Percentiles rank a stretch among this genome's conserved stretches.
These are phyloP conservation scores for Boeremia lycopersici DNA, from an alignment of 2,329 filamentous ascomycete species.

Conservation along the genomic window DNA sequence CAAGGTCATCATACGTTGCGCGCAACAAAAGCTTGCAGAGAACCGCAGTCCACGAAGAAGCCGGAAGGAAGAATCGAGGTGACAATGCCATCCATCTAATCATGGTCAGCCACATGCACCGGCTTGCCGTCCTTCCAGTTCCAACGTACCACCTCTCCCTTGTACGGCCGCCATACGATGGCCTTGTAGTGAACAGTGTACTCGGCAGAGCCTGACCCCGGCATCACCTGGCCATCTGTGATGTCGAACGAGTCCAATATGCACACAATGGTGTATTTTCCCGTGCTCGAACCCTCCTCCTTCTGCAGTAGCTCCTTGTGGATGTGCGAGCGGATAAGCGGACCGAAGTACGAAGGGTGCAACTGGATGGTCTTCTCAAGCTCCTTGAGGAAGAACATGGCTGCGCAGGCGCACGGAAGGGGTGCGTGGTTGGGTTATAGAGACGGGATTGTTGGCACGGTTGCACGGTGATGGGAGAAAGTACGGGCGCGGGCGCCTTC, in stretches of 20 bases:
- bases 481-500: slow-evolving; percentile 19
- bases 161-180: slow-evolving; percentile 97
- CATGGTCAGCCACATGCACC: slow-evolving; percentile 28
- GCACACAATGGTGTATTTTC: slow-evolving; percentile 96
- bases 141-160: slow-evolving; percentile 86
- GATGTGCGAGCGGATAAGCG: slow-evolving; percentile 89
- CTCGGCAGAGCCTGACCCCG: slow-evolving; percentile 88
- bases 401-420: slow-evolving; percentile 31
- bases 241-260: slow-evolving; percentile 97
- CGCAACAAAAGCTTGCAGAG: slow-evolving; percentile 78
- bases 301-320: slow-evolving; percentile 88
- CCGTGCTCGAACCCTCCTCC: slow-evolving; percentile 93
- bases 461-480: slow-evolving; percentile 14
- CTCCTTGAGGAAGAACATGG: slow-evolving; percentile 98
- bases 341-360: slow-evolving; percentile 95
- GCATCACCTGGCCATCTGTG: slow-evolving; percentile 88
- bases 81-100: slow-evolving; percentile 89
- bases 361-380: slow-evolving; percentile 93
- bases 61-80: slow-evolving; percentile 89
- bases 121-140: background rate
- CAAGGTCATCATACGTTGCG: slow-evolving; percentile 68
- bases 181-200: slow-evolving; percentile 95
- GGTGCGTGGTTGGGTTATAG: slow-evolving; percentile 12
- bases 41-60: slow-evolving; percentile 86
- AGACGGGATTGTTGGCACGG: slow-evolving; percentile 23